These are phyloP conservation scores for Podospora fimiseda DNA, from an alignment of 495 filamentous ascomycete genomes.

Conservation along the genomic window DNA sequence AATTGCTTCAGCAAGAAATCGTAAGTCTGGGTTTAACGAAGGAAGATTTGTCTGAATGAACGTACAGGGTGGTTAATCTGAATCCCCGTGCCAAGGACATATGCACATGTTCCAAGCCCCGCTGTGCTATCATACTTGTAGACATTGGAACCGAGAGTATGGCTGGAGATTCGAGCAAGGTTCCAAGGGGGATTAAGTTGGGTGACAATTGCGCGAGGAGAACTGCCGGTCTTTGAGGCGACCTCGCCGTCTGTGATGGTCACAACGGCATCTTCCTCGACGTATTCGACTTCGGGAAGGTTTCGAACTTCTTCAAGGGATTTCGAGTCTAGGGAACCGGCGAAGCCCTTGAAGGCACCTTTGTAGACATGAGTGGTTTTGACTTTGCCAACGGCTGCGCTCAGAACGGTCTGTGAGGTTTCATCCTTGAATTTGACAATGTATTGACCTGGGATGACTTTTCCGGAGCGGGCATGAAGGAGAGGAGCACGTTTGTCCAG, in stretches of 20 bases:
- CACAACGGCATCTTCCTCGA: constrained; percentile 39
- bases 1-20: constrained; percentile 33
- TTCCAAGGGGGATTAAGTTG: constrained; percentile 47
- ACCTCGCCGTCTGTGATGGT: constrained; percentile 22
- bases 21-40: too few relatives aligned
- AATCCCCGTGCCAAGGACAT: constrained; percentile 55
- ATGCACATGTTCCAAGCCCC: constrained; percentile 48
- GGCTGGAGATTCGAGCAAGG: constrained; percentile 51
- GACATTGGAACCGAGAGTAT: constrained; percentile 35
- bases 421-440: constrained; percentile 9
- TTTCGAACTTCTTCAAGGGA: background rate
- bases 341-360: background rate
- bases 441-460: background rate
- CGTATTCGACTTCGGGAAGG: constrained; percentile 32
- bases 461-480: background rate
- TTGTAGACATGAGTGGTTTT: constrained; percentile 1
- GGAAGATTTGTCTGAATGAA: too few relatives aligned
- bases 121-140: constrained; percentile 54
- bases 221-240: background rate
- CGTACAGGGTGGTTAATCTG: constrained; percentile 37
- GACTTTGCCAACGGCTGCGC: background rate
- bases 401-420: background rate
- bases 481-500: constrained; percentile 3
- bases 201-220: constrained; percentile 17
- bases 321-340: background rate